phyloP scores from a whole-genome alignment of 352 stramenopile species.

The Phytopythium montanum region DNA sequence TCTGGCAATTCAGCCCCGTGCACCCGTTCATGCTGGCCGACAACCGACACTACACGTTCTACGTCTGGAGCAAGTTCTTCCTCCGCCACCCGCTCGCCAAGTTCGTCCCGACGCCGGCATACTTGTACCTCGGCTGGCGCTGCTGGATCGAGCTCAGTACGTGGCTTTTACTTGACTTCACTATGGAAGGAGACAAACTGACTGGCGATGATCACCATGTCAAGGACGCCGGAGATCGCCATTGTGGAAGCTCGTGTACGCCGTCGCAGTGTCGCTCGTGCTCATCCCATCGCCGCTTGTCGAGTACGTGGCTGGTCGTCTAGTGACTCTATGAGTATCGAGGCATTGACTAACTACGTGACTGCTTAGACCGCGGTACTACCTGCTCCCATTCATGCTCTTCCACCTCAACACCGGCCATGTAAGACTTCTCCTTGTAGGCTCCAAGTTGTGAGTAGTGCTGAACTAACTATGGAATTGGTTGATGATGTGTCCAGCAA shows the following conservation, averaged over 20 bases:
- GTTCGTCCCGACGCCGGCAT: constrained; percentile 53
- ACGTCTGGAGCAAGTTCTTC: constrained; percentile 89
- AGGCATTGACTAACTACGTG: constrained; percentile 2
- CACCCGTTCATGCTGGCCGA: constrained; percentile 91
- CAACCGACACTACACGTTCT: constrained; percentile 93
- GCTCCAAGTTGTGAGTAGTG: constrained; percentile 7
- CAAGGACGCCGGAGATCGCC: constrained; percentile 49
- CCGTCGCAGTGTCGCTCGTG: constrained; percentile 68
- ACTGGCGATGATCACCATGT: not conserved
- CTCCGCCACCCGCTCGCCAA: constrained; percentile 66
- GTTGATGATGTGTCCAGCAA: constrained; percentile 65
- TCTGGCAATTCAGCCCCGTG: constrained; percentile 66
- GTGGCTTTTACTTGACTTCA: constrained; percentile 2
- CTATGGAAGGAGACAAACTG: not conserved
- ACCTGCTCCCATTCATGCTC: constrained; percentile 74
- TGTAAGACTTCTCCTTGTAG: constrained; percentile 26
- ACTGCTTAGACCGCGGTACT: constrained; percentile 66
- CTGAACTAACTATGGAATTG: not conserved
- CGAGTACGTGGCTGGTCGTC: constrained; percentile 56
- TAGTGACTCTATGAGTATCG: not conserved
- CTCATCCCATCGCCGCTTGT: constrained; percentile 87
- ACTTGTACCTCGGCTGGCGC: constrained; percentile 62
- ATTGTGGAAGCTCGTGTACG: constrained; percentile 78
- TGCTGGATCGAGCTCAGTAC: constrained; percentile 66
- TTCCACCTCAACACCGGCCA: constrained; percentile 71